Conservation (phyloP, 2,329 filamentous ascomycete genomes). For the Akanthomyces dipterigenus region DNA sequence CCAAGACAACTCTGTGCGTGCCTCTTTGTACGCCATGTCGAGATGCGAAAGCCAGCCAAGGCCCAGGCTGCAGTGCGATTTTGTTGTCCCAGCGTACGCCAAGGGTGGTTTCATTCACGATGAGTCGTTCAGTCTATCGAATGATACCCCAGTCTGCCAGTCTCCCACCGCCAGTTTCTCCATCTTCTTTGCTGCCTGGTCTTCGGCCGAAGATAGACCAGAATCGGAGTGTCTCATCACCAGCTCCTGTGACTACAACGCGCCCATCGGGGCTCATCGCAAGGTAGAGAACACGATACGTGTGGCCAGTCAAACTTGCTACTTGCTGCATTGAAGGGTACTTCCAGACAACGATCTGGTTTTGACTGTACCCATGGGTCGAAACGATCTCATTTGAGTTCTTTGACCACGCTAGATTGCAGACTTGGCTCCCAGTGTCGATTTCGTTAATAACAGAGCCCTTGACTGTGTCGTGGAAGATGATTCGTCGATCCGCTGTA, state of each 20-base stretch:
- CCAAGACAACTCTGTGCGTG: not conserved
- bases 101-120: not conserved
- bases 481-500: slow-evolving; percentile 91
- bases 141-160: slow-evolving; percentile 81
- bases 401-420: slow-evolving; percentile 94
- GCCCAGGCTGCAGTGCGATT: not conserved
- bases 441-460: slow-evolving; percentile 77
- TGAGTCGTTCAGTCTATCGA: slow-evolving; percentile 37
- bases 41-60: not conserved
- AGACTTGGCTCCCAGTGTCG: slow-evolving; percentile 97
- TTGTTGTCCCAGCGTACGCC: too few relatives aligned
- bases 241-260: slow-evolving; percentile 89
- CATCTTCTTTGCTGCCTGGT: slow-evolving; percentile 63
- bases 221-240: slow-evolving; percentile 91
- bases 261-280: slow-evolving; percentile 96
- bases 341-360: slow-evolving; percentile 99
- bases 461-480: slow-evolving; percentile 94
- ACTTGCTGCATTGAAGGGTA: slow-evolving; percentile 98
- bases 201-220: slow-evolving; percentile 93
- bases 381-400: slow-evolving; percentile 97
- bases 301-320: slow-evolving; percentile 90
- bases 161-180: slow-evolving; percentile 51
- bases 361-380: slow-evolving; percentile 95
- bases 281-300: slow-evolving; percentile 90
- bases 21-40: not conserved